Percentiles rank a stretch among this genome's conserved stretches.
Conservation (phyloP, 2,329 filamentous ascomycete species). For the Pseudocercospora vitis region DNA sequence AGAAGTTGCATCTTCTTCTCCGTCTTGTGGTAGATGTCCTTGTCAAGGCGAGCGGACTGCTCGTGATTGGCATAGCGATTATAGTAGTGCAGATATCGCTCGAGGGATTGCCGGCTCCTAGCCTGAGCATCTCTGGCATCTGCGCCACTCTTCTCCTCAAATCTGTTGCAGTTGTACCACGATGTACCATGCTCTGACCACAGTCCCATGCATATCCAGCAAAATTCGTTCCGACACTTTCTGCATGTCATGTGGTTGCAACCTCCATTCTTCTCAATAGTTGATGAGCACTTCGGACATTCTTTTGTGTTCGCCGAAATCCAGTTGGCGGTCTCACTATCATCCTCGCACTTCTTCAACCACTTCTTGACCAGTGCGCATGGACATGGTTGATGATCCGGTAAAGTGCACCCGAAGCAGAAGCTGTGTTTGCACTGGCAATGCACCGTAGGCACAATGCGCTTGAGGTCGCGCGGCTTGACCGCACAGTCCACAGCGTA, state of each 20-base stretch:
- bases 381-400: slow-evolving; percentile 89
- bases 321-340: slow-evolving; percentile 98
- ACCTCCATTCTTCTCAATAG: slow-evolving; percentile 97
- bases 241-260: slow-evolving; percentile 98
- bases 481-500: slow-evolving; percentile 87
- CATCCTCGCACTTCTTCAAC: slow-evolving; percentile 97
- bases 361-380: slow-evolving; percentile 90
- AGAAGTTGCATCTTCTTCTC: slow-evolving; percentile 99
- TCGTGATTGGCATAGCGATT: slow-evolving; percentile 99
- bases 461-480: slow-evolving; percentile 81
- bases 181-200: slow-evolving; percentile 99
- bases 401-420: slow-evolving; percentile 89
- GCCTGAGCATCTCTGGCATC: slow-evolving; percentile 92
- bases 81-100: slow-evolving; percentile 98
- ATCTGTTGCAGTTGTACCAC: slow-evolving; percentile 99
- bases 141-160: slow-evolving; percentile 89
- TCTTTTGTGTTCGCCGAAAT: slow-evolving; percentile 99
- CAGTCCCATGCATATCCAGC: slow-evolving; percentile 99
- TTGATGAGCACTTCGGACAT: slow-evolving; percentile 92
- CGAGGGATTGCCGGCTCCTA: slow-evolving; percentile 82
- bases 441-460: slow-evolving; percentile 83
- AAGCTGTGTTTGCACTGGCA: slow-evolving; percentile 84
- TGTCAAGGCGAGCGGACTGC: slow-evolving; percentile 93
- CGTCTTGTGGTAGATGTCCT: slow-evolving; percentile 92
- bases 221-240: slow-evolving; percentile 95